phyloP scores from a whole-genome alignment of 768 basidiomycete species.

The Lactifluus rugatus region DNA sequence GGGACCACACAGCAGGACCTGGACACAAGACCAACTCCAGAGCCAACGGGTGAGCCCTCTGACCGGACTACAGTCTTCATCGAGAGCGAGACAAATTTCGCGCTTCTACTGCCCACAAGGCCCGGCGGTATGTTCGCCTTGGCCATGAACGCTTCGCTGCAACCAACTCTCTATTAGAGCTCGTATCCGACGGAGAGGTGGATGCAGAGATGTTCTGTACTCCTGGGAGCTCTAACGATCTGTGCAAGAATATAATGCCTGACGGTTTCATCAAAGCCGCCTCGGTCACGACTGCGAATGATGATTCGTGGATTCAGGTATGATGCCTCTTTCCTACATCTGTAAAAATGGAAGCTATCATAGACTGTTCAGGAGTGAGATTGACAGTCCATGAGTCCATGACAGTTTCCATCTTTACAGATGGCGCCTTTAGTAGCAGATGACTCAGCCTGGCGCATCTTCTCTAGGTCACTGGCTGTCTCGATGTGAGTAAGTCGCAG shows the following conservation, averaged over 20 bases:
- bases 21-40: slow-evolving; percentile 30
- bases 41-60: slow-evolving; percentile 30
- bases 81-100: slow-evolving; percentile 25
- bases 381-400: too few species aligned
- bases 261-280: slow-evolving; percentile 33
- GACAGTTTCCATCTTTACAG: not conserved
- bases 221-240: slow-evolving; percentile 20
- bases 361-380: too few species aligned
- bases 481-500: slow-evolving; percentile 28
- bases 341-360: not conserved
- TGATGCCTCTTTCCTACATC: not conserved
- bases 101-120: slow-evolving; percentile 28
- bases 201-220: slow-evolving; percentile 33
- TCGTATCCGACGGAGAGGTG: slow-evolving; percentile 32
- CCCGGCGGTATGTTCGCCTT: slow-evolving; percentile 26
- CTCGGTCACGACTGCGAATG: slow-evolving; percentile 25
- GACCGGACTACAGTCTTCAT: slow-evolving; percentile 31
- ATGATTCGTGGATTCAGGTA: slow-evolving; percentile 35
- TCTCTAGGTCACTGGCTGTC: slow-evolving; percentile 33
- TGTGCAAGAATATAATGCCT: slow-evolving; percentile 26
- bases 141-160: not conserved
- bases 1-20: not conserved
- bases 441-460: too few species aligned
- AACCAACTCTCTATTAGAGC: slow-evolving; percentile 22
- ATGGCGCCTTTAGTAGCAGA: not conserved